Percentiles rank a stretch among this genome's conserved stretches.
phyloP scores from a whole-genome alignment of 352 stramenopile species.

The Phytopythium montanum region DNA sequence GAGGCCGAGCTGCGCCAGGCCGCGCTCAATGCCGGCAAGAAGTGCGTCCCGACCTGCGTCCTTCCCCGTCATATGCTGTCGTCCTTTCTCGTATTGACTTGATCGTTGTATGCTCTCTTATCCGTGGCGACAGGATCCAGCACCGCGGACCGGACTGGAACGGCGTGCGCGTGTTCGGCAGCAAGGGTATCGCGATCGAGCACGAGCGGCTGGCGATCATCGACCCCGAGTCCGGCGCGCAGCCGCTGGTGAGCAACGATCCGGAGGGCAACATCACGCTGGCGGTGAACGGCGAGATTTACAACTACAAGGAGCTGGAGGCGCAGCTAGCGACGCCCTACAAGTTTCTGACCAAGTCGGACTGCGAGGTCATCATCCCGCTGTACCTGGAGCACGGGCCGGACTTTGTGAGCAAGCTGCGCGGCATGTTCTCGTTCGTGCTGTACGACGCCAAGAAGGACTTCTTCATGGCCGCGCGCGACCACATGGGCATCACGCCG shows the following conservation, averaged over 20 bases:
- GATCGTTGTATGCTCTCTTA: neutral
- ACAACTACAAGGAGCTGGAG: constrained; percentile 99
- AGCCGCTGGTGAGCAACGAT: constrained; percentile 89
- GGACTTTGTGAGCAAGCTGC: constrained; percentile 89
- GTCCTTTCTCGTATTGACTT: neutral
- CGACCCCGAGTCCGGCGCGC: constrained; percentile 95
- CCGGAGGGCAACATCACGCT: constrained; percentile 87
- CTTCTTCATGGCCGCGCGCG: constrained; percentile 92
- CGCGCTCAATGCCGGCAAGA: constrained; percentile 93
- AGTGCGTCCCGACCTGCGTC: constrained; percentile 23
- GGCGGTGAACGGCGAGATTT: constrained; percentile 98
- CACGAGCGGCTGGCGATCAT: constrained; percentile 99
- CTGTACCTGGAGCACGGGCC: constrained; percentile 92
- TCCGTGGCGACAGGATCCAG: constrained; percentile 63
- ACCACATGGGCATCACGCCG: constrained; percentile 98
- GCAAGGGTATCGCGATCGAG: constrained; percentile 88
- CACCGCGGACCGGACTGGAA: constrained; percentile 98
- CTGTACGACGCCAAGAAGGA: constrained; percentile 95
- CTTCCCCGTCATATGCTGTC: constrained; percentile 2
- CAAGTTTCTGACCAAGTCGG: constrained; percentile 93
- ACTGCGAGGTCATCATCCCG: constrained; percentile 98
- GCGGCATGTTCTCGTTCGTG: constrained; percentile 99
- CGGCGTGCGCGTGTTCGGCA: constrained; percentile 78
- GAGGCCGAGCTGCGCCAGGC: constrained; percentile 92
- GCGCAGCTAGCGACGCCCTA: constrained; percentile 85